Evolutionary conservation across 1,284 basidiomycete species (phyloP).

Genomic region (Volvariella volvacea): DNA sequence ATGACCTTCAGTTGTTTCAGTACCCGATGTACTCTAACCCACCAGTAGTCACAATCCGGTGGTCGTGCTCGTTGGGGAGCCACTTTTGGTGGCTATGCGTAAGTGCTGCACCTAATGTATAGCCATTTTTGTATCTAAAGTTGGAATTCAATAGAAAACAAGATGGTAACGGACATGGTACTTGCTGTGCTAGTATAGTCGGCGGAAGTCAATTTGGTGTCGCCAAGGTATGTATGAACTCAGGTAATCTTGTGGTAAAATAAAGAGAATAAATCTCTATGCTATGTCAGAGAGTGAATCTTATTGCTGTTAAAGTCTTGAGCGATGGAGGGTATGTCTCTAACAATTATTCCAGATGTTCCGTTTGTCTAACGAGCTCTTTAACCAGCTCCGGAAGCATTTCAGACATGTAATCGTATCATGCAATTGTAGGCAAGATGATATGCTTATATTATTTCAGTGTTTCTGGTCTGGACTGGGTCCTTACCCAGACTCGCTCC

Average conservation of each 20-base stretch:
- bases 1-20: too few species aligned
- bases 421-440: neutral
- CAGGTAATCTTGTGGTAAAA: too few species aligned
- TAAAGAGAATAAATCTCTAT: too few species aligned
- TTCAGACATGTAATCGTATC: neutral
- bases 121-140: neutral
- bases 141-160: slow-evolving; percentile 42
- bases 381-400: neutral
- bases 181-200: slow-evolving; percentile 23
- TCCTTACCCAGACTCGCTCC: slow-evolving; percentile 33
- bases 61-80: slow-evolving; percentile 65
- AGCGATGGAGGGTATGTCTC: slow-evolving; percentile 31
- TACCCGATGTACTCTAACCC: too few species aligned
- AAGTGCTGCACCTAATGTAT: slow-evolving; percentile 1
- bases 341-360: neutral
- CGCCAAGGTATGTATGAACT: neutral
- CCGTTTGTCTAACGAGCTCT: neutral
- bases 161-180: slow-evolving; percentile 54
- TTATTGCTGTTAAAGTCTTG: slow-evolving; percentile 74
- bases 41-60: slow-evolving; percentile 39
- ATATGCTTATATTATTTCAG: slow-evolving; percentile 18
- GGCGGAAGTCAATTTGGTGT: neutral
- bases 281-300: slow-evolving; percentile 11
- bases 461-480: slow-evolving; percentile 40
- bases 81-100: slow-evolving; percentile 29